phyloP scores from a whole-genome alignment of 192 early-diverging fungal species.

The Phlyctochytrium planicorne region DNA sequence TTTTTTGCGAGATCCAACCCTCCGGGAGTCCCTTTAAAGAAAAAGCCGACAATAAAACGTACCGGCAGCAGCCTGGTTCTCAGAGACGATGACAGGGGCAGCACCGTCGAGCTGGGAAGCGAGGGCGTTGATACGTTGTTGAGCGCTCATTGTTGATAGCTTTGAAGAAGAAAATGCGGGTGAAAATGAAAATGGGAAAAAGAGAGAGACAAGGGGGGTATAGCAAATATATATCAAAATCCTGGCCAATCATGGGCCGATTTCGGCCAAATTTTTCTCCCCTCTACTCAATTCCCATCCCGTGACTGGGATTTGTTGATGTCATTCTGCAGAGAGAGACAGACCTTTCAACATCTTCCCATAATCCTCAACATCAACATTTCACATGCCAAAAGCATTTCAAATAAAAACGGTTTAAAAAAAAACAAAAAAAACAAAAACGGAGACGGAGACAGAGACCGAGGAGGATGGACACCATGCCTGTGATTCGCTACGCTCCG shows the following conservation, averaged over 20 bases:
- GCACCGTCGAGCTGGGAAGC: neutral
- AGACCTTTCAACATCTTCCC: too few species aligned
- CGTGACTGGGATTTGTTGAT: neutral
- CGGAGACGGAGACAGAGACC: too few species aligned
- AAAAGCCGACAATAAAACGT: neutral
- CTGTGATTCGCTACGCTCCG: too few species aligned
- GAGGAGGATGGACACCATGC: too few species aligned
- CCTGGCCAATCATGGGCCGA: neutral
- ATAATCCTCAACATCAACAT: too few species aligned
- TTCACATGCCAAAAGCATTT: too few species aligned
- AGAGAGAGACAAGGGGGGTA: neutral
- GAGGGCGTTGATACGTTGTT: slow-evolving; percentile 4
- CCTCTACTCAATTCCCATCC: neutral
- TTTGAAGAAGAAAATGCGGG: neutral
- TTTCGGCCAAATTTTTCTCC: neutral
- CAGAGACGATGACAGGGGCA: neutral
- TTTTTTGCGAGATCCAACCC: too few species aligned
- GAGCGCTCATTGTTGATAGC: neutral
- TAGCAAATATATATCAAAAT: neutral
- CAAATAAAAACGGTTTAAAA: too few species aligned
- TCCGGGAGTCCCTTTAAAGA: neutral
- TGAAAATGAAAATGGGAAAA: neutral
- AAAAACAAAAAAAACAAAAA: too few species aligned
- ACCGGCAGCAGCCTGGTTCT: slow-evolving; percentile 1
- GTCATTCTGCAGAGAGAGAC: neutral